phyloP scores from a whole-genome alignment of 805 yeast genomes.

The Hanseniaspora valbyensis region DNA sequence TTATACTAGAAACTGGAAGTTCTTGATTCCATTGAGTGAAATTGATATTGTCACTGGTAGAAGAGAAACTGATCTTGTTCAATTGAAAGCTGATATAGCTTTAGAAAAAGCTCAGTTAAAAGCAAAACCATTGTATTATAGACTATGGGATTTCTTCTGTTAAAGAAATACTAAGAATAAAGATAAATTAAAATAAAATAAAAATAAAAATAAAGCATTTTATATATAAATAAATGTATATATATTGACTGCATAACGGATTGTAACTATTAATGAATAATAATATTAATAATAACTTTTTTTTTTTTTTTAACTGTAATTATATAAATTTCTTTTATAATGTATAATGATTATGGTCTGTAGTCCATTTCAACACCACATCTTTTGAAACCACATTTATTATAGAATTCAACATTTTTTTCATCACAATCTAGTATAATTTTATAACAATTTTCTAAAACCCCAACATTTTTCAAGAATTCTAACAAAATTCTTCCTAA shows the following conservation, averaged over 20 bases:
- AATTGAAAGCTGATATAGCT: constrained; percentile 40
- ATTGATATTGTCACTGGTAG: constrained; percentile 56
- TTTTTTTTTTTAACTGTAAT: neutral
- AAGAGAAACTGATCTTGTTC: constrained; percentile 45
- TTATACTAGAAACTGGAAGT: constrained; percentile 35
- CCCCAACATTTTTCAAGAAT: constrained; percentile 49
- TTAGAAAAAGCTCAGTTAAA: constrained; percentile 38
- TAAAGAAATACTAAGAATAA: constrained; percentile 21
- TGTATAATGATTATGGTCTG: constrained; percentile 32
- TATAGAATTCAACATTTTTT: constrained; percentile 74
- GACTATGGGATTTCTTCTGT: constrained; percentile 39
- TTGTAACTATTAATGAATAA: too few relatives aligned
- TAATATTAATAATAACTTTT: neutral
- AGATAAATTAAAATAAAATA: neutral
- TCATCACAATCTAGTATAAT: constrained; percentile 79
- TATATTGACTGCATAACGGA: too few relatives aligned
- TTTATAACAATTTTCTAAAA: constrained; percentile 64
- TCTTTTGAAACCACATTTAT: constrained; percentile 66
- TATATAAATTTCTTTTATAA: too few relatives aligned
- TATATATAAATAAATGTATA: too few relatives aligned
- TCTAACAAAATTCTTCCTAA: constrained; percentile 62
- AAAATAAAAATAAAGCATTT: neutral
- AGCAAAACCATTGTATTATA: constrained; percentile 38
- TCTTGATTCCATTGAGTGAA: constrained; percentile 36
- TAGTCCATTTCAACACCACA: constrained; percentile 63